A percentile compares a stretch with the other conserved stretches of the same genome.
phyloP scores from a whole-genome alignment of 345 rosid species.

The Acer campestre region DNA sequence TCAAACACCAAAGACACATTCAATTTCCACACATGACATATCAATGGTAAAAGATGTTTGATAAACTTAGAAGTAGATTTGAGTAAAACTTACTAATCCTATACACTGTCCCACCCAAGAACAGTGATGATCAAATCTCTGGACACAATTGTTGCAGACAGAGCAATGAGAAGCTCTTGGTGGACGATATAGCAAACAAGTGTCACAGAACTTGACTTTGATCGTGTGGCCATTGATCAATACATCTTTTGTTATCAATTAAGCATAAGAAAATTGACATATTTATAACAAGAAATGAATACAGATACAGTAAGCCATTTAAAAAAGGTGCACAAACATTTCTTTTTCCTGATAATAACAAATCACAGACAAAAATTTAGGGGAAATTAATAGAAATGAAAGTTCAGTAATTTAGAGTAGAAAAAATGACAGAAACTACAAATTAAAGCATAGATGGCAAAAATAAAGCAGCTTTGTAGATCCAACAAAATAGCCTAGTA shows the following conservation, averaged over 20 bases:
- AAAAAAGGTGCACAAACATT: no score
- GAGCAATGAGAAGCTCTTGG: slow-evolving; percentile 98
- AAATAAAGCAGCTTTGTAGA: no score
- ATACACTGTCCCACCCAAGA: slow-evolving; percentile 99
- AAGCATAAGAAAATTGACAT: no score
- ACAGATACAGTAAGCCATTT: no score
- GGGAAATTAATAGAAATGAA: no score
- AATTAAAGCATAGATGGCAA: no score
- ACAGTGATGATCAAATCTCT: slow-evolving; percentile 97
- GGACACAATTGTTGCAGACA: slow-evolving; percentile 93
- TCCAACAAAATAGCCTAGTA: no score
- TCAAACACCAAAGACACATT: neutral
- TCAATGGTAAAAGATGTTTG: neutral
- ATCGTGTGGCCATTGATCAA: slow-evolving; percentile 57
- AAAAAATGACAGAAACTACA: no score
- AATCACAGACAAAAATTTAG: no score
- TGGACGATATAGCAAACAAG: slow-evolving; percentile 84
- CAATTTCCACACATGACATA: neutral
- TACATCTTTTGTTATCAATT: slow-evolving; percentile 66
- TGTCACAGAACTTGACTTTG: slow-evolving; percentile 87
- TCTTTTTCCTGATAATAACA: no score
- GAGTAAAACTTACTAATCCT: slow-evolving; percentile 59
- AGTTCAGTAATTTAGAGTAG: no score
- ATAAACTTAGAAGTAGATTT: neutral
- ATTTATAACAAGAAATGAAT: no score